These are phyloP conservation scores for Benincasa hispida DNA, from an alignment of 306 rosid genomes.

Conservation along the genomic window DNA sequence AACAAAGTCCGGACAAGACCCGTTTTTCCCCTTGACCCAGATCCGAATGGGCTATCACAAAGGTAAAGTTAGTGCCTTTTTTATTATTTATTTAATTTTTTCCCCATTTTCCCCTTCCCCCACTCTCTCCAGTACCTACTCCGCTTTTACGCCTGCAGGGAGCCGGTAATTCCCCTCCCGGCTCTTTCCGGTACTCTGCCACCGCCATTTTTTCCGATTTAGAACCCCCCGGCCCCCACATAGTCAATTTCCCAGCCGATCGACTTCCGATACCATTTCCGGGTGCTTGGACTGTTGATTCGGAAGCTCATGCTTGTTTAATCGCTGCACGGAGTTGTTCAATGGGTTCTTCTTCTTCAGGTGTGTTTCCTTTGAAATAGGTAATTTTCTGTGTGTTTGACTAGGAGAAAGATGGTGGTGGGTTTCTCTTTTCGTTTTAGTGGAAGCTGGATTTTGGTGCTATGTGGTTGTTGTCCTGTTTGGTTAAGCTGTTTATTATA, in stretches of 20 bases:
- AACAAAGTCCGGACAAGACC: neutral
- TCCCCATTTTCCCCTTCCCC: neutral
- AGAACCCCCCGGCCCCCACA: neutral
- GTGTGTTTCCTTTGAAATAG: neutral
- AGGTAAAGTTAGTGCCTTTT: constrained; percentile 2
- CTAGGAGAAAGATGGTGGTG: neutral
- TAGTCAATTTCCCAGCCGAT: neutral
- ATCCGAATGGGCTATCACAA: neutral
- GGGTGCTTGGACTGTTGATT: neutral
- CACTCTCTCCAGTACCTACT: neutral
- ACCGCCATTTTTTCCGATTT: neutral
- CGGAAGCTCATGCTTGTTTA: neutral
- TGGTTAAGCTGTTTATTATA: neutral
- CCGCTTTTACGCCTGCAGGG: neutral
- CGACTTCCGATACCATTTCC: neutral
- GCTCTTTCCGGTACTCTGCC: neutral
- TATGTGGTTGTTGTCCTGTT: neutral
- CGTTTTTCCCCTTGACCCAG: neutral
- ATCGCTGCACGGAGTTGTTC: neutral
- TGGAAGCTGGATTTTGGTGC: neutral
- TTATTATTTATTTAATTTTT: too few relatives aligned
- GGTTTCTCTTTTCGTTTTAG: neutral
- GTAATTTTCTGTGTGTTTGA: neutral
- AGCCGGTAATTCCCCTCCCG: neutral
- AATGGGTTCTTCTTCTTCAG: constrained; percentile 6